These are phyloP conservation scores for Penicillium concentricum DNA, from an alignment of 2,329 filamentous ascomycete species.

Conservation along the genomic window DNA sequence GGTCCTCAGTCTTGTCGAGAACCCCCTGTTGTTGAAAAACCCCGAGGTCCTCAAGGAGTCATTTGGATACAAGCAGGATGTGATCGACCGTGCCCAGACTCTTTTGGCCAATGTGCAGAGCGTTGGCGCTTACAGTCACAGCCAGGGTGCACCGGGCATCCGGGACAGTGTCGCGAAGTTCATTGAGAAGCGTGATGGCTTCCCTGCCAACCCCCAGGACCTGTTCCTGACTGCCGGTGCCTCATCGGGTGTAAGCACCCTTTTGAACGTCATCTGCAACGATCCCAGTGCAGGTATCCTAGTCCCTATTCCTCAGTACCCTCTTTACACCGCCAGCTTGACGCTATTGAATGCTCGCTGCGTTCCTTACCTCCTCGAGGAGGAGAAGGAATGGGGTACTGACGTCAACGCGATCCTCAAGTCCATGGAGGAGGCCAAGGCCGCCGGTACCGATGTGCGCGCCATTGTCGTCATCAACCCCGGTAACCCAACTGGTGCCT, in stretches of 20 bases:
- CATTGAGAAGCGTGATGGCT: slow-evolving; percentile 89
- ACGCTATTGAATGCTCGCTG: slow-evolving; percentile 78
- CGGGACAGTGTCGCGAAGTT: slow-evolving; percentile 88
- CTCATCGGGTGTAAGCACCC: slow-evolving; percentile 90
- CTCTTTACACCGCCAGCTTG: slow-evolving; percentile 92
- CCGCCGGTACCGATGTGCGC: slow-evolving; percentile 79
- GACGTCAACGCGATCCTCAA: slow-evolving; percentile 74
- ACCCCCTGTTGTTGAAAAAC: slow-evolving; percentile 79
- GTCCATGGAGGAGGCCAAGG: slow-evolving; percentile 71
- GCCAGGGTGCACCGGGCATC: slow-evolving; percentile 81
- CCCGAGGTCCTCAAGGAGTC: slow-evolving; percentile 71
- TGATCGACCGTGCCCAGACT: slow-evolving; percentile 76
- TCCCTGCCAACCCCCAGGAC: slow-evolving; percentile 72
- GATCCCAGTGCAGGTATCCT: slow-evolving; percentile 76
- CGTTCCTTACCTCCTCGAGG: slow-evolving; percentile 93
- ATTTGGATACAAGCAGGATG: slow-evolving; percentile 87
- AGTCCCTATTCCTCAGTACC: slow-evolving; percentile 96
- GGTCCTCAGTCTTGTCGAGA: slow-evolving; percentile 88
- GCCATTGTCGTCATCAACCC: slow-evolving; percentile 98
- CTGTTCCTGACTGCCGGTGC: slow-evolving; percentile 92
- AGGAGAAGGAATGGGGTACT: slow-evolving; percentile 82
- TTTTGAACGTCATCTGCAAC: slow-evolving; percentile 85
- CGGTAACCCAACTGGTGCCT: slow-evolving; percentile 93
- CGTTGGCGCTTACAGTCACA: slow-evolving; percentile 95
- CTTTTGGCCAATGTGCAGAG: slow-evolving; percentile 81